phyloP scores from a whole-genome alignment of 179 eudicot species.

The Beta macrorhiza region DNA sequence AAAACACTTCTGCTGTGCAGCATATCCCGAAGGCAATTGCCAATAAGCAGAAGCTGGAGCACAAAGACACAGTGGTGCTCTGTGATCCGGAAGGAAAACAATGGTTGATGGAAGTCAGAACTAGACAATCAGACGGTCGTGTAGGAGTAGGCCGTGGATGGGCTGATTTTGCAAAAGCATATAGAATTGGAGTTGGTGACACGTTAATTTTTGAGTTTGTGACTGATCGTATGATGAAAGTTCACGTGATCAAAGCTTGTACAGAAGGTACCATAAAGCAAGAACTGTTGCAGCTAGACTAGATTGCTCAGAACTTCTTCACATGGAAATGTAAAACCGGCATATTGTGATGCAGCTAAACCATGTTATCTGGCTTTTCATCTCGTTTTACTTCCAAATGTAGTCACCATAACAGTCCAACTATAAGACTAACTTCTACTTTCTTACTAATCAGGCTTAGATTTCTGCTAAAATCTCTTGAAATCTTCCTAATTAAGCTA shows the following conservation, averaged over 20 bases:
- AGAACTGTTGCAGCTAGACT: slow-evolving; percentile 10
- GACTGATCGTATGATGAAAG: slow-evolving; percentile 25
- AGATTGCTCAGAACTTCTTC: no score
- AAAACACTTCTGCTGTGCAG: slow-evolving; percentile 19
- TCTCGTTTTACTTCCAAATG: neutral
- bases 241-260: slow-evolving; percentile 16
- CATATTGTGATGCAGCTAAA: neutral
- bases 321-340: neutral
- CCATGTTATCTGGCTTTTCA: neutral
- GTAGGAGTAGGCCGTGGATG: slow-evolving; percentile 28
- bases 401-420: no score
- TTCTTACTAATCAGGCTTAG: neutral
- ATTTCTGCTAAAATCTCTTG: neutral
- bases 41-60: slow-evolving; percentile 22
- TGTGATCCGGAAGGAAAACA: slow-evolving; percentile 25
- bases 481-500: neutral
- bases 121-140: slow-evolving; percentile 27
- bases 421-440: no score
- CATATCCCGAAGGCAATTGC: slow-evolving; percentile 30
- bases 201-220: slow-evolving; percentile 29
- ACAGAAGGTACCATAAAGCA: slow-evolving; percentile 3
- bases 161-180: slow-evolving; percentile 17
- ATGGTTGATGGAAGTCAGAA: slow-evolving; percentile 19
- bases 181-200: slow-evolving; percentile 26
- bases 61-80: slow-evolving; percentile 18